A percentile compares a stretch with the other conserved stretches of the same genome.
Conservation (phyloP, 2,329 filamentous ascomycete species). For the Lachnellula arida region DNA sequence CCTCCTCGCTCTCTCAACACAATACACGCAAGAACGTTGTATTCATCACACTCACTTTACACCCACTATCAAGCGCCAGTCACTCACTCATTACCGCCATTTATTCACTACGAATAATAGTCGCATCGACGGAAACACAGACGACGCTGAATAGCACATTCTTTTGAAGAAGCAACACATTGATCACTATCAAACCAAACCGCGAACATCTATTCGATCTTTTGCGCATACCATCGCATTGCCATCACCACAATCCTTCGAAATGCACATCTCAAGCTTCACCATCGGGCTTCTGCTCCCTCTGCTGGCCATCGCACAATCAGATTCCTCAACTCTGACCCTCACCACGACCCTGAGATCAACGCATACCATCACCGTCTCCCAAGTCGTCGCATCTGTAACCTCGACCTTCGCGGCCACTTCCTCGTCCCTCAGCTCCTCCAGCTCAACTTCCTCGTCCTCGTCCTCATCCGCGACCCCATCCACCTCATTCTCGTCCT, state of each 20-base stretch:
- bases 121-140: constrained; percentile 13
- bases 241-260: constrained; percentile 5
- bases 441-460: constrained; percentile 28
- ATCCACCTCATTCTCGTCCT: background rate
- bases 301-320: constrained; percentile 45
- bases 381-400: constrained; percentile 37
- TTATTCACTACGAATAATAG: background rate
- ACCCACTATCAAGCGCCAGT: background rate
- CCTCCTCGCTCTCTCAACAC: constrained; percentile 22
- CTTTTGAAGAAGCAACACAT: too few relatives aligned
- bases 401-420: constrained; percentile 33
- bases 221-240: background rate
- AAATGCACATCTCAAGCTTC: constrained; percentile 43
- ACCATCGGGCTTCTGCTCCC: constrained; percentile 47
- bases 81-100: background rate
- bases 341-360: constrained; percentile 45
- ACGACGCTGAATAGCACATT: too few relatives aligned
- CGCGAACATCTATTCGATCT: background rate
- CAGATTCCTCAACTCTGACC: constrained; percentile 31
- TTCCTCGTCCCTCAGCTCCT: constrained; percentile 26
- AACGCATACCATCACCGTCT: constrained; percentile 50
- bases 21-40: constrained; percentile 16
- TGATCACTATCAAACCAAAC: constrained; percentile 6
- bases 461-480: background rate
- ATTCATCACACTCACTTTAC: constrained; percentile 13